A percentile compares a stretch with the other conserved stretches of the same genome.
phyloP scores from a whole-genome alignment of 805 yeast genomes.

The Candida pseudoglaebosa region DNA sequence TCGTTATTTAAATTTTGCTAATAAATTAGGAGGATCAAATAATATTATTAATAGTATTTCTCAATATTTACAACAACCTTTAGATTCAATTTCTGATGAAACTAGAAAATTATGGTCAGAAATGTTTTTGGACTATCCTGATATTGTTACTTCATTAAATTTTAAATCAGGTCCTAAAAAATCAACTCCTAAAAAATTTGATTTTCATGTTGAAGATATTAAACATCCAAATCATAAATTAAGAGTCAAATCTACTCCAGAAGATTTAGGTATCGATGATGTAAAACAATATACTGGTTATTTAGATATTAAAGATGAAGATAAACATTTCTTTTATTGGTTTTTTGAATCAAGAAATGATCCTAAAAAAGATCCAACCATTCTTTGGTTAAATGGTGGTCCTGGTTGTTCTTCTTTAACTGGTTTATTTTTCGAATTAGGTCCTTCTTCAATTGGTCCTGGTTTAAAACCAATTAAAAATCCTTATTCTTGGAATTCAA shows the following conservation, averaged over 20 bases:
- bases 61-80: slow-evolving; percentile 47
- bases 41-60: slow-evolving; percentile 46
- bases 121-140: slow-evolving; percentile 57
- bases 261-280: slow-evolving; percentile 68
- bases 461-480: slow-evolving; percentile 25
- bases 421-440: slow-evolving; percentile 34
- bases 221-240: slow-evolving; percentile 49
- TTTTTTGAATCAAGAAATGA: slow-evolving; percentile 43
- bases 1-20: slow-evolving; percentile 7
- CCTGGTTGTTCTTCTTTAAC: slow-evolving; percentile 34
- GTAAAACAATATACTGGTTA: slow-evolving; percentile 86
- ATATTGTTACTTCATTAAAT: slow-evolving; percentile 46
- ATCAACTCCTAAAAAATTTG: slow-evolving; percentile 29
- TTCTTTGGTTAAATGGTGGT: slow-evolving; percentile 35
- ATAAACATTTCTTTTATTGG: slow-evolving; percentile 48
- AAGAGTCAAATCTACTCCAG: slow-evolving; percentile 60
- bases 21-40: slow-evolving; percentile 19
- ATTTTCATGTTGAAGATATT: slow-evolving; percentile 32
- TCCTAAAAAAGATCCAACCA: slow-evolving; percentile 33
- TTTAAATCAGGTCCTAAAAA: slow-evolving; percentile 49
- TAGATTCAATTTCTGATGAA: slow-evolving; percentile 45
- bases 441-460: slow-evolving; percentile 27
- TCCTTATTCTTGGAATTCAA: slow-evolving; percentile 29
- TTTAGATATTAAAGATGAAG: slow-evolving; percentile 75
- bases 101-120: slow-evolving; percentile 59